phyloP scores from a whole-genome alignment of 2,329 filamentous ascomycete species.

The Ophiosphaerella narmari region DNA sequence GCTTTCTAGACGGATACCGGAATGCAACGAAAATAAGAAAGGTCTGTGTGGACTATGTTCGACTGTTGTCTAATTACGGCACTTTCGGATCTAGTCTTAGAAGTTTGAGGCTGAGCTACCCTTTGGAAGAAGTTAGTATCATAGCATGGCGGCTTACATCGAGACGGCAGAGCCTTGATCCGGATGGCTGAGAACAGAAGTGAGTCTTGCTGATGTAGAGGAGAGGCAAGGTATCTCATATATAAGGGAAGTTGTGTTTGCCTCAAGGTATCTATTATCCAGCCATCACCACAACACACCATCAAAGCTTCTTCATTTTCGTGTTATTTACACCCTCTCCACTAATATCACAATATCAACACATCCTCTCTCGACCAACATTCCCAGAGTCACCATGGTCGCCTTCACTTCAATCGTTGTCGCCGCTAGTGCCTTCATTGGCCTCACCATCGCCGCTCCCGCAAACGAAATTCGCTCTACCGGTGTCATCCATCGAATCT shows the following conservation, averaged over 20 bases:
- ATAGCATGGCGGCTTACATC: conserved; percentile 9
- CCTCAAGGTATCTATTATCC: conserved; percentile 20
- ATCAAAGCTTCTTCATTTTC: conserved; percentile 6
- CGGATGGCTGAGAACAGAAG: conserved; percentile 11
- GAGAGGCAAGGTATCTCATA: neutral
- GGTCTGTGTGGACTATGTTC: neutral
- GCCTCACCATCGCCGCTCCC: conserved; percentile 23
- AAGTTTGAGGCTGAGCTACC: conserved; percentile 9
- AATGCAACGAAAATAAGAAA: neutral
- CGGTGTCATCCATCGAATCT: conserved; percentile 35
- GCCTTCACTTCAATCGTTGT: conserved; percentile 26
- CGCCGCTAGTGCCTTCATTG: conserved; percentile 23
- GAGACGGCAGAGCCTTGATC: conserved; percentile 10
- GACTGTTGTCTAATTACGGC: neutral
- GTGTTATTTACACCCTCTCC: conserved; percentile 15
- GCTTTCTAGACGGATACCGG: neutral
- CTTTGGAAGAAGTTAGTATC: neutral
- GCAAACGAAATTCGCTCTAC: conserved; percentile 19
- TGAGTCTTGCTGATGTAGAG: conserved; percentile 5
- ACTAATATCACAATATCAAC: conserved; percentile 3
- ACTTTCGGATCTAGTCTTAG: neutral
- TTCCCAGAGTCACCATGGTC: conserved; percentile 29
- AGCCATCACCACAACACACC: conserved; percentile 10
- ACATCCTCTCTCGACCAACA: conserved; percentile 9
- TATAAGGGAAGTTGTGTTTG: neutral